phyloP scores from a whole-genome alignment of 2,329 filamentous ascomycete genomes.

The Akanthomyces uredinophilus region DNA sequence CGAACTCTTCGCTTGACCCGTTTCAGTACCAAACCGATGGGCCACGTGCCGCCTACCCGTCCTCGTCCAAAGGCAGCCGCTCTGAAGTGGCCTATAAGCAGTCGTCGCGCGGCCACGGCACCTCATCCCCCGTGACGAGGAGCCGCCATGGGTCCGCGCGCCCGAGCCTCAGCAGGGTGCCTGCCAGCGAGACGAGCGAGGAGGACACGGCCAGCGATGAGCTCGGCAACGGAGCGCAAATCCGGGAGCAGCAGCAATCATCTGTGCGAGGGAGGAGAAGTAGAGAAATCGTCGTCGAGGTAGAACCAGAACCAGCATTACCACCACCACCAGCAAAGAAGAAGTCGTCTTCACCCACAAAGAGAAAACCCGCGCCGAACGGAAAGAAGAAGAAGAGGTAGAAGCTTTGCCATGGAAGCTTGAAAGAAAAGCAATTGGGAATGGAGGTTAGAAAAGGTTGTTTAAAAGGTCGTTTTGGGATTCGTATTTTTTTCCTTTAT shows the following conservation, averaged over 20 bases:
- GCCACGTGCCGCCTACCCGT: constrained; percentile 33
- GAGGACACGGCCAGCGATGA: constrained; percentile 34
- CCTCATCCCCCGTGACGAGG: constrained; percentile 26
- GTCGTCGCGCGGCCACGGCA: constrained; percentile 19
- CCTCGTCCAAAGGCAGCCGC: constrained; percentile 33
- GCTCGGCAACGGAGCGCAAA: constrained; percentile 29
- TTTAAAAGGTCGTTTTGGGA: not conserved
- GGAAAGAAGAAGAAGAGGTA: constrained; percentile 29
- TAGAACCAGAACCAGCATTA: constrained; percentile 27
- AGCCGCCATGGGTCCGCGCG: constrained; percentile 27
- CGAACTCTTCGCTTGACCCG: constrained; percentile 34
- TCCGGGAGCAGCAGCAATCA: constrained; percentile 20
- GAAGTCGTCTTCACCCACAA: constrained; percentile 37
- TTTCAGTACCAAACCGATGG: constrained; percentile 50
- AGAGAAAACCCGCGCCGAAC: constrained; percentile 33
- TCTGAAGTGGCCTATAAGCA: constrained; percentile 24
- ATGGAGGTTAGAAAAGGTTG: not conserved
- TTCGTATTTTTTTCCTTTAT: not conserved
- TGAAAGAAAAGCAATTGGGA: constrained; percentile 19
- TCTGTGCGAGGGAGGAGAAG: constrained; percentile 23
- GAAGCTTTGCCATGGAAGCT: not conserved
- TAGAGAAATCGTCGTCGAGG: constrained; percentile 37
- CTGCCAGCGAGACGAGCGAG: constrained; percentile 30
- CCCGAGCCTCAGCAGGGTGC: constrained; percentile 27
- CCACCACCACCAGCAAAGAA: constrained; percentile 31